Evolutionary conservation across 1,284 basidiomycete genomes (phyloP).

Genomic region (Fomitopsis palustris): DNA sequence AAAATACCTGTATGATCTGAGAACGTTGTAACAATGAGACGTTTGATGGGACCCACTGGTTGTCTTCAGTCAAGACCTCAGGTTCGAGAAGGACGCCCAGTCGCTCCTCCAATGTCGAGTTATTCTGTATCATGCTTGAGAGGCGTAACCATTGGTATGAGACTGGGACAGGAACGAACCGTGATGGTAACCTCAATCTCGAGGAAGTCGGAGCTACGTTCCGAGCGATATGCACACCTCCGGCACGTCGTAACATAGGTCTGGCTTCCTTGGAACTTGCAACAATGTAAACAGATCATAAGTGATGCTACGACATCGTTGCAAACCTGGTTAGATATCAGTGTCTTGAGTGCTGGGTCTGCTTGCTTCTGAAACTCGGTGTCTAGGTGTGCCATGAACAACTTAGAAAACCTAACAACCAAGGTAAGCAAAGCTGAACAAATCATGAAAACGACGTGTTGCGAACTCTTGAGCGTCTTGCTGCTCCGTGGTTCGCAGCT

Average conservation of each 20-base stretch:
- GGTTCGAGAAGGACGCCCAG: conserved; percentile 58
- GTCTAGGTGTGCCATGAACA: conserved; percentile 87
- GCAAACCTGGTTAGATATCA: conserved; percentile 67
- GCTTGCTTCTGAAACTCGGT: conserved; percentile 80
- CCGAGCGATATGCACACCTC: conserved; percentile 64
- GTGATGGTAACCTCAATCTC: conserved; percentile 85
- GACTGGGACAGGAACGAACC: conserved; percentile 34
- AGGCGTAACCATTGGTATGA: neutral
- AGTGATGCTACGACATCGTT: neutral
- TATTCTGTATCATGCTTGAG: conserved; percentile 42
- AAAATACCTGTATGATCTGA: conserved; percentile 52
- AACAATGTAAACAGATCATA: neutral
- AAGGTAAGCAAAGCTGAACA: neutral
- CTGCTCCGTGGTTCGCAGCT: conserved; percentile 77
- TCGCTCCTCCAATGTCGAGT: conserved; percentile 69
- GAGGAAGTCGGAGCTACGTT: conserved; percentile 66
- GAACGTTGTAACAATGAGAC: conserved; percentile 12
- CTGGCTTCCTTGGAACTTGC: conserved; percentile 81
- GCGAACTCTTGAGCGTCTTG: conserved; percentile 91
- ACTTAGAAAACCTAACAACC: conserved; percentile 79
- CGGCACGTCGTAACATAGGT: conserved; percentile 78
- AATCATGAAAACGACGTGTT: neutral
- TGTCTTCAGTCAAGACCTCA: conserved; percentile 77
- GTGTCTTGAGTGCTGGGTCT: conserved; percentile 52
- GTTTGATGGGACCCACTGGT: conserved; percentile 47